phyloP scores from a whole-genome alignment of 805 yeast genomes.

The Metschnikowia cubensis region DNA sequence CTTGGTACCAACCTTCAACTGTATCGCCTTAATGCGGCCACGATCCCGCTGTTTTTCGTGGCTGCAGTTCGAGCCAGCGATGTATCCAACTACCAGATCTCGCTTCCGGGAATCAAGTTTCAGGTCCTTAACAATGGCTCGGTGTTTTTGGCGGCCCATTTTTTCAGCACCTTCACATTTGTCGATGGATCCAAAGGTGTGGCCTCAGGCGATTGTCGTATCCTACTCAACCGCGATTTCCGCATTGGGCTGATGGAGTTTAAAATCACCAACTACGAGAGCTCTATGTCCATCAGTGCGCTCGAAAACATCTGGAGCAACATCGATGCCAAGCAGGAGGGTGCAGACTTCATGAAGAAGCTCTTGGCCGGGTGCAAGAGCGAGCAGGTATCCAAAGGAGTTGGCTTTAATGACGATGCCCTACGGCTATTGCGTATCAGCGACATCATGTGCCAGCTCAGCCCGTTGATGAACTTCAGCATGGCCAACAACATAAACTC shows the following conservation, averaged over 20 bases:
- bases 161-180: conserved; percentile 39
- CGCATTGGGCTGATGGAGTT: conserved; percentile 72
- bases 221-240: conserved; percentile 58
- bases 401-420: conserved; percentile 62
- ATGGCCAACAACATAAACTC: conserved; percentile 44
- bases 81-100: conserved; percentile 23
- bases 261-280: conserved; percentile 30
- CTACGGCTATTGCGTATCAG: conserved; percentile 71
- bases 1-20: conserved; percentile 22
- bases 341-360: conserved; percentile 2
- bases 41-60: conserved; percentile 61
- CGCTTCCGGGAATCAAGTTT: conserved; percentile 35
- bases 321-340: conserved; percentile 10
- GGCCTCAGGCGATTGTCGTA: conserved; percentile 57
- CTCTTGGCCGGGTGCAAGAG: conserved; percentile 25
- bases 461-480: conserved; percentile 59
- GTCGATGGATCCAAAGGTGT: conserved; percentile 68
- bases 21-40: conserved; percentile 59
- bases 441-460: conserved; percentile 71
- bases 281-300: conserved; percentile 22
- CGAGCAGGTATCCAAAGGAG: conserved; percentile 45
- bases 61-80: conserved; percentile 48
- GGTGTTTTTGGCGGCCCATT: conserved; percentile 30
- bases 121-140: conserved; percentile 40
- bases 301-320: conserved; percentile 27